phyloP scores from a whole-genome alignment of 768 basidiomycete species.

The Sutorius australiensis region DNA sequence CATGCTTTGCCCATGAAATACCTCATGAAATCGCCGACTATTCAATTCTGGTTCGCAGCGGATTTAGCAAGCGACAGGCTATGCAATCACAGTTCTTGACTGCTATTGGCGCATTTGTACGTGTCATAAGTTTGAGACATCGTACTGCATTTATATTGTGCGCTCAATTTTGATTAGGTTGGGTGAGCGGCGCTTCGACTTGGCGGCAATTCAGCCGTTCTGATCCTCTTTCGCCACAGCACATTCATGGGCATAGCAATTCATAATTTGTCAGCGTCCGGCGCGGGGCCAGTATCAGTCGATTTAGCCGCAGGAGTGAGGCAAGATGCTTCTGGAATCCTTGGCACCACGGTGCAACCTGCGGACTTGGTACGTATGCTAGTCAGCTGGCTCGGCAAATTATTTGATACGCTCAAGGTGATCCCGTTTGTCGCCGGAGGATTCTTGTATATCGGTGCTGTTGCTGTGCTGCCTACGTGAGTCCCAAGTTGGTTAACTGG shows the following conservation, averaged over 20 bases:
- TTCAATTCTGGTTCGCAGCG: slow-evolving; percentile 86
- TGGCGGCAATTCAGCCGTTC: slow-evolving; percentile 2
- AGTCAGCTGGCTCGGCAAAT: slow-evolving; percentile 11
- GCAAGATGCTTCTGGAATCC: slow-evolving; percentile 69
- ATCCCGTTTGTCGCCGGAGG: slow-evolving; percentile 89
- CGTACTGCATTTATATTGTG: slow-evolving; percentile 13
- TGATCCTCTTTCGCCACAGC: slow-evolving; percentile 33
- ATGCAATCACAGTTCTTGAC: slow-evolving; percentile 94
- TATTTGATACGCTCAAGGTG: slow-evolving; percentile 45
- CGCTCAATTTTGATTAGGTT: slow-evolving; percentile 30
- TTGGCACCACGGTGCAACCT: slow-evolving; percentile 77
- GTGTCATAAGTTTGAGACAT: slow-evolving; percentile 11
- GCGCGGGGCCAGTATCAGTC: slow-evolving; percentile 35
- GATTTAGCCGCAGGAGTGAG: slow-evolving; percentile 77
- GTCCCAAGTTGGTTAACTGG: slow-evolving; percentile 29
- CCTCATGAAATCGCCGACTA: slow-evolving; percentile 98
- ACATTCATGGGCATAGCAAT: slow-evolving; percentile 88
- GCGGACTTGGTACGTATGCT: slow-evolving; percentile 70
- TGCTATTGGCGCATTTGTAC: slow-evolving; percentile 87
- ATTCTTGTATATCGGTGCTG: slow-evolving; percentile 91
- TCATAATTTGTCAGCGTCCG: slow-evolving; percentile 65
- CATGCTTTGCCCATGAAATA: slow-evolving; percentile 93
- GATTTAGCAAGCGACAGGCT: slow-evolving; percentile 86
- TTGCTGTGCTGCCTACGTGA: slow-evolving; percentile 87
- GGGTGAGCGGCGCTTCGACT: slow-evolving; percentile 25